Evolutionary conservation across 2,329 filamentous ascomycete species (phyloP), one percentile per base, ranked within the genome.

Genomic region (Penicillium sp.): DNA sequence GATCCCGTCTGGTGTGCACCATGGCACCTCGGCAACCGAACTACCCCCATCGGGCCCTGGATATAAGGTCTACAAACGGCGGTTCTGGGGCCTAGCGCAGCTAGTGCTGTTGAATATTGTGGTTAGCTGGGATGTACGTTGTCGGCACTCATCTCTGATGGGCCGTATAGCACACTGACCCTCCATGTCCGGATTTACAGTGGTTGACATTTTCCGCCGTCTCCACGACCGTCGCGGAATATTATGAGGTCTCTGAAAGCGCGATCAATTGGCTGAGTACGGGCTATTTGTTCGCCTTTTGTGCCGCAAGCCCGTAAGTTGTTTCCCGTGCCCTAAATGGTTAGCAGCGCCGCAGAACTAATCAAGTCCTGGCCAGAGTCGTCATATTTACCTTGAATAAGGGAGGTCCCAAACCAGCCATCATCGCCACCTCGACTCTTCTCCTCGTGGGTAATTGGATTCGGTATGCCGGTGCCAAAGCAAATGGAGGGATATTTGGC

Each of bases 181-280:
- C 35, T 53, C 29, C 29, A 41, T 41, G 13, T 35, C 31, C 31
- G n/a, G 35, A 26, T 26, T 17, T 23, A 26, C 31, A 93, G 91
- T 98, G 94, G 94, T 86, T 98, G 69, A 95, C 93, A 7, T 97
- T 93, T 77, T 90, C 93, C 2, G 90, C 94, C 46, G 89, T 97
- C 35, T 92, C 92, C 1, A 86, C 86, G 38, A 87, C 89, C 23
- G 85, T 92, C 1, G 88, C 93, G 0, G 69, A 83, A 26, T 97
- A 93, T 81, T 98, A 96, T 74, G 69, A 81, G 56, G 91, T 93
- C 13, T 85, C 84, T 38, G 88, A 93, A 71, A 88, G 86, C 17
- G 86, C 86, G 35, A 90, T 98, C 79, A 98, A 98, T 79, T 98
- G 95, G 95, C 84, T 97, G 65, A 93, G 90, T 72, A 98, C 91